Evolutionary conservation across 257 asterid genomes (phyloP).

Genomic region (Solanum infundibuliforme): DNA sequence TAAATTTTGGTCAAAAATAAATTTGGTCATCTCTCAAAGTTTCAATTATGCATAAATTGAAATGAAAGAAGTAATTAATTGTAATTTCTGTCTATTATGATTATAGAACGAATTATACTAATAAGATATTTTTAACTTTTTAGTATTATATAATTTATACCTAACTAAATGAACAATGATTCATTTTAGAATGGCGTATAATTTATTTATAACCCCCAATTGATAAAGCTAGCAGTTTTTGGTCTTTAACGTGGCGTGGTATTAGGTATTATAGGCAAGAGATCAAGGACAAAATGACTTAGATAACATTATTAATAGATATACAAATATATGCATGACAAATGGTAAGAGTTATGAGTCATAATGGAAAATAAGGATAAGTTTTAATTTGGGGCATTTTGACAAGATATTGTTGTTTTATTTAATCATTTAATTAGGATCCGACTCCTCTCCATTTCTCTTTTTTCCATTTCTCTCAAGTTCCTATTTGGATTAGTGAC

Average conservation of each 20-base stretch:
- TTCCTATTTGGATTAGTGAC: too few relatives aligned
- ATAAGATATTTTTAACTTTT: too few relatives aligned
- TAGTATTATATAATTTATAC: background rate
- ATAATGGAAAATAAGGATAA: background rate
- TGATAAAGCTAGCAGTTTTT: background rate
- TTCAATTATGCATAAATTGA: too few relatives aligned
- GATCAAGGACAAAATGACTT: background rate
- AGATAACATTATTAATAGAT: background rate
- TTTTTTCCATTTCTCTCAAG: too few relatives aligned
- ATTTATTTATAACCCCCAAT: background rate
- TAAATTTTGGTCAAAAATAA: too few relatives aligned
- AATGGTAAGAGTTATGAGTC: background rate
- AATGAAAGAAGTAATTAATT: too few relatives aligned
- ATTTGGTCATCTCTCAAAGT: too few relatives aligned
- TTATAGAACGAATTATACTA: too few relatives aligned
- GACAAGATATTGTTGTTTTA: background rate
- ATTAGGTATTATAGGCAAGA: background rate
- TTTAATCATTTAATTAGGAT: background rate
- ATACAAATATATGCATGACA: background rate
- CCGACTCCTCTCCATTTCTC: too few relatives aligned
- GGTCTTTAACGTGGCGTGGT: background rate
- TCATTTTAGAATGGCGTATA: background rate
- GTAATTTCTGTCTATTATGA: background rate
- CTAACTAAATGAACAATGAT: background rate
- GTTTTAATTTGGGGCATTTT: background rate